Evolutionary conservation across 306 rosid genomes (phyloP).

Genomic region (Vigna nakashimae): DNA sequence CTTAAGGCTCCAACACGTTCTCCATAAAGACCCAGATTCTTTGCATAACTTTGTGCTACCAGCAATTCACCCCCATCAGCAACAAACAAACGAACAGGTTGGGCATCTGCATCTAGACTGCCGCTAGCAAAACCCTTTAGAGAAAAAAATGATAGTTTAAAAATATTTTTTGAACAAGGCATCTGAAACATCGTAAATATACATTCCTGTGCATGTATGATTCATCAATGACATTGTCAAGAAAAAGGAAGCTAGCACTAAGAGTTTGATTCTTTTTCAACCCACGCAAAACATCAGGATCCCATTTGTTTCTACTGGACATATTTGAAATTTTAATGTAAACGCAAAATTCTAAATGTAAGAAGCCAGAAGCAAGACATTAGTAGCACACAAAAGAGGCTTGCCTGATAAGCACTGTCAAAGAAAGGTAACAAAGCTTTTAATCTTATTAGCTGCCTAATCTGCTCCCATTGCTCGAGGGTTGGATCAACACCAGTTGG

Average conservation of each 20-base stretch:
- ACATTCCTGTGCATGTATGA: slow-evolving; percentile 11
- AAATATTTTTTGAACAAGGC: background rate
- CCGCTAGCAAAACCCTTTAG: slow-evolving; percentile 97
- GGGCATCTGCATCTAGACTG: slow-evolving; percentile 91
- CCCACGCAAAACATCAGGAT: slow-evolving; percentile 1
- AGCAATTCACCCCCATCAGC: slow-evolving; percentile 97
- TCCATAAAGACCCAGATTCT: slow-evolving; percentile 97
- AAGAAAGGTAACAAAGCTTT: slow-evolving; percentile 88
- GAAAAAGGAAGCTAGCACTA: slow-evolving; percentile 20
- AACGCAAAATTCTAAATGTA: slow-evolving; percentile 9
- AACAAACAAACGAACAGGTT: slow-evolving; percentile 84
- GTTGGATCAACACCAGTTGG: slow-evolving; percentile 99
- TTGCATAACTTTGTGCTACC: slow-evolving; percentile 94
- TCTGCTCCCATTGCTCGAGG: slow-evolving; percentile 93
- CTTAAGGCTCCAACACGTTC: slow-evolving; percentile 99
- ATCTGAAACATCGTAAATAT: slow-evolving; percentile 15
- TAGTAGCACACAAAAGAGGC: slow-evolving; percentile 32
- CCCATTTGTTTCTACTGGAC: slow-evolving; percentile 20
- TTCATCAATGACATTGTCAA: slow-evolving; percentile 12
- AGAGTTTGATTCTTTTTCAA: background rate
- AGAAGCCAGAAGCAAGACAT: slow-evolving; percentile 16
- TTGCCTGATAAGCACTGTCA: slow-evolving; percentile 99
- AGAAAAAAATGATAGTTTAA: slow-evolving; percentile 13
- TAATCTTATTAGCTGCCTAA: slow-evolving; percentile 86
- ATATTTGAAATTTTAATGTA: background rate